Percentiles rank a stretch among this genome's conserved stretches.
Evolutionary conservation across 2,329 filamentous ascomycete species (phyloP).

Genomic region (Leptographium wingfieldii): DNA sequence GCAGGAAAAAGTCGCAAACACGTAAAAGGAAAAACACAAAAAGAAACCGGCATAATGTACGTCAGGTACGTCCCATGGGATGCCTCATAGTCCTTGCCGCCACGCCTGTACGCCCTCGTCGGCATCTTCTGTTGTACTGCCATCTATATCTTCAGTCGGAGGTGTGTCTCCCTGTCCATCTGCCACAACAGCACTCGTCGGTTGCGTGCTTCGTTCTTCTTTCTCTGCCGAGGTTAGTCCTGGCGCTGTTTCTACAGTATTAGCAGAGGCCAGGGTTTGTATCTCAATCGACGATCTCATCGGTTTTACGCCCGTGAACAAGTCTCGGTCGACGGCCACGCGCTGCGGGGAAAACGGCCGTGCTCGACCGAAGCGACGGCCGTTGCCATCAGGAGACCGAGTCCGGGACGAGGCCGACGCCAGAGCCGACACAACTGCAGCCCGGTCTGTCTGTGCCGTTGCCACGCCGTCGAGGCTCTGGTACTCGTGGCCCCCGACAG

Average conservation of each 20-base stretch:
- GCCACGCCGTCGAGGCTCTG: slow-evolving; percentile 41
- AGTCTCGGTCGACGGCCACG: slow-evolving; percentile 19
- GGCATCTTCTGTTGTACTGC: not conserved
- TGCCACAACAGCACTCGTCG: not conserved
- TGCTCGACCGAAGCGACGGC: slow-evolving; percentile 29
- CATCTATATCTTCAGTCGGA: not conserved
- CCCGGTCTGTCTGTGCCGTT: slow-evolving; percentile 1
- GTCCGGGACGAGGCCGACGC: slow-evolving; percentile 40
- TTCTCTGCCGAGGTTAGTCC: not conserved
- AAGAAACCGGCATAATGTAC: not conserved
- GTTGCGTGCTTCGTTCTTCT: not conserved
- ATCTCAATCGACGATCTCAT: not conserved
- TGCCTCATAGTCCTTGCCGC: not conserved
- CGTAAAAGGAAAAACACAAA: not conserved
- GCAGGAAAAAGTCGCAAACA: no score
- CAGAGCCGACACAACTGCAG: slow-evolving; percentile 16
- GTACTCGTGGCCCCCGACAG: slow-evolving; percentile 32
- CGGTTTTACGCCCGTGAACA: slow-evolving; percentile 5
- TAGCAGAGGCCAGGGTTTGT: not conserved
- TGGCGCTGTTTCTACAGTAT: not conserved
- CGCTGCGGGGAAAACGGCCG: slow-evolving; percentile 49
- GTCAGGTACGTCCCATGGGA: not conserved
- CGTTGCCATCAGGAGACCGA: slow-evolving; percentile 31
- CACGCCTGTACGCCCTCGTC: slow-evolving; percentile 9
- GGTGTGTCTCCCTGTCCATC: not conserved